Evolutionary conservation across 2,329 filamentous ascomycete species (phyloP), one percentile per base, ranked within the genome.

Genomic region (Colletotrichum noveboracense): DNA sequence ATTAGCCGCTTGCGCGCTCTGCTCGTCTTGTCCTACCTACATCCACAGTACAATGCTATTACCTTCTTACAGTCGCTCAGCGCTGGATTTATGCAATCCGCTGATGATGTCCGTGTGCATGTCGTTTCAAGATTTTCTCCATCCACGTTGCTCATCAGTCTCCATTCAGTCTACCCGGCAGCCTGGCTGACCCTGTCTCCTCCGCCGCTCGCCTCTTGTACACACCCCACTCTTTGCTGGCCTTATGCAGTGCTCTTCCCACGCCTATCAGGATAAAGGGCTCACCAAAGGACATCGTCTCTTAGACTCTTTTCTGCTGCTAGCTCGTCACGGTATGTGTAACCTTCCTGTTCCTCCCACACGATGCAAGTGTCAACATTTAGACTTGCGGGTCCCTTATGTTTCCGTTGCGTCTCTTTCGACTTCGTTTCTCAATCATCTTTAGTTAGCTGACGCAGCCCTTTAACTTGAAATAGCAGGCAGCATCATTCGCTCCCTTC

Each of bases 201-300:
- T 74, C 36, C 26, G 21, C 28, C 58, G 52, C 36, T 76, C 24
- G 60, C 71, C 66, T 76, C 55, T 71, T 21, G 62, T 64, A 67
- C 74, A 52, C 62, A 76, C 66, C 74, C 74, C 74, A 76, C 74
- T 75, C 71, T 65, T 52, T 64, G 55, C 65, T 69, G 71, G 60
- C 66, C 66, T 71, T 34, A 67, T 66, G 66, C 71, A 71, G 30
- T 30, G 13, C 55, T 32, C 30, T 34, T 75, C 71, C 71, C 74
- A 76, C 66, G 66, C 71, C 66, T 66, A 76, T 76, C 66, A 71
- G 65, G 71, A 62, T 68, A 69, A 69, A 69, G 70, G 16, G 38
- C 70, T 60, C 18, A 26, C 66, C 43, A 65, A 76, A 43, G 28
- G 60, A 34, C 24, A 55, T 60, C 24, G 6, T 58, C 18, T 67